Evolutionary conservation across 2,329 filamentous ascomycete species (phyloP).

Genomic region (Lecanicillium sp.): DNA sequence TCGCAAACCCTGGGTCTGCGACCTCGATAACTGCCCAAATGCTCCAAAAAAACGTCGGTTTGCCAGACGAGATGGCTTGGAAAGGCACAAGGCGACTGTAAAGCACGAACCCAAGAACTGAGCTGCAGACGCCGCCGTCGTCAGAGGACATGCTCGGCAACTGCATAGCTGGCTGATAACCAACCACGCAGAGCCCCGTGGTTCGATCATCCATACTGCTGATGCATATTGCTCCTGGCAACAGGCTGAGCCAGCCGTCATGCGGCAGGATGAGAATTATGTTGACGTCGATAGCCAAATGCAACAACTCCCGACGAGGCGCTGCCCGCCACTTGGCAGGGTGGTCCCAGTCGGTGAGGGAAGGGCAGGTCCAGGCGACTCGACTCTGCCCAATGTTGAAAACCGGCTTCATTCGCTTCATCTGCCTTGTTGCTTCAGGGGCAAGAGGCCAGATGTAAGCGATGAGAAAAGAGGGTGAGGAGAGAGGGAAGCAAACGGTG

Average conservation of each 20-base stretch:
- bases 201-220: background rate
- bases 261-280: background rate
- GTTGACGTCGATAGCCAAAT: slow-evolving; percentile 10
- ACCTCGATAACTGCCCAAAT: slow-evolving; percentile 34
- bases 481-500: too few relatives aligned
- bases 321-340: background rate
- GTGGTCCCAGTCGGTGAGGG: background rate
- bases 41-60: slow-evolving; percentile 36
- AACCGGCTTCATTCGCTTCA: too few relatives aligned
- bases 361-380: background rate
- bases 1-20: slow-evolving; percentile 36
- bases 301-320: background rate
- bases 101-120: slow-evolving; percentile 30
- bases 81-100: slow-evolving; percentile 35
- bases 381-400: background rate
- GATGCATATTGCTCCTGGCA: background rate
- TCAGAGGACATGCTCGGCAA: background rate
- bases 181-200: slow-evolving; percentile 1
- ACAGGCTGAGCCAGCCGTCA: background rate
- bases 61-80: slow-evolving; percentile 36
- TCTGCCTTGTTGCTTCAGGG: background rate
- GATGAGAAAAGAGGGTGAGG: background rate
- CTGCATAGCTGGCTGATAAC: background rate
- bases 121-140: too few relatives aligned
- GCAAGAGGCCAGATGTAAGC: background rate